phyloP scores from a whole-genome alignment of 306 rosid species.

The Fragaria iinumae region DNA sequence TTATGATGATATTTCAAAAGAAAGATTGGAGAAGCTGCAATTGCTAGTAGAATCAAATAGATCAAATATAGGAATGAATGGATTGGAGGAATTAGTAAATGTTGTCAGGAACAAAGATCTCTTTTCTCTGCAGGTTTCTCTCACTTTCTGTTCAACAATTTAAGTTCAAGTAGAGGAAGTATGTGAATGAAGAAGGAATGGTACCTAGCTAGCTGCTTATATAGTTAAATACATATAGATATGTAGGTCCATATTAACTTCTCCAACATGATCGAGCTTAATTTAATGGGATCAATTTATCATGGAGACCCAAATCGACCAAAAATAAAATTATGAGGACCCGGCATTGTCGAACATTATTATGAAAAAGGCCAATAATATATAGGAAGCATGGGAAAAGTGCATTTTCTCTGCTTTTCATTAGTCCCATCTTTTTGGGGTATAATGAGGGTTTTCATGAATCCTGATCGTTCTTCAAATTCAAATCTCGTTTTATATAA shows the following conservation, averaged over 20 bases:
- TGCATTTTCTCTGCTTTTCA: background rate
- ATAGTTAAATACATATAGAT: constrained; percentile 20
- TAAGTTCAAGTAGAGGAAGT: background rate
- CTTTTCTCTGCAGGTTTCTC: constrained; percentile 13
- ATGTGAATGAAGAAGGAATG: constrained; percentile 19
- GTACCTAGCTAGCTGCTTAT: constrained; percentile 30
- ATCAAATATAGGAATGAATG: background rate
- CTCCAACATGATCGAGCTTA: constrained; percentile 27
- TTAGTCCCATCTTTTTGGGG: constrained; percentile 5
- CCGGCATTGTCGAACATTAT: background rate
- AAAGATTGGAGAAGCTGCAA: background rate
- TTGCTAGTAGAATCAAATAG: background rate
- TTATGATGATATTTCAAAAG: background rate
- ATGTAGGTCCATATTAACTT: constrained; percentile 48
- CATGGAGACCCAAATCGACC: background rate
- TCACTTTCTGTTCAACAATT: background rate
- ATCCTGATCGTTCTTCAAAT: background rate
- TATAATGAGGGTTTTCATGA: background rate
- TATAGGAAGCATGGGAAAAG: background rate
- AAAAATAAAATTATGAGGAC: background rate
- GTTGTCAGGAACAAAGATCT: constrained; percentile 12
- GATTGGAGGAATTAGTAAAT: constrained; percentile 20
- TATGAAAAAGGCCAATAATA: background rate
- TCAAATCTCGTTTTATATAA: background rate
- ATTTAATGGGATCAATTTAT: constrained; percentile 15